These are phyloP conservation scores for Herpetomonas samuelpessoai DNA, from an alignment of 208 protist species.

Conservation along the genomic window DNA sequence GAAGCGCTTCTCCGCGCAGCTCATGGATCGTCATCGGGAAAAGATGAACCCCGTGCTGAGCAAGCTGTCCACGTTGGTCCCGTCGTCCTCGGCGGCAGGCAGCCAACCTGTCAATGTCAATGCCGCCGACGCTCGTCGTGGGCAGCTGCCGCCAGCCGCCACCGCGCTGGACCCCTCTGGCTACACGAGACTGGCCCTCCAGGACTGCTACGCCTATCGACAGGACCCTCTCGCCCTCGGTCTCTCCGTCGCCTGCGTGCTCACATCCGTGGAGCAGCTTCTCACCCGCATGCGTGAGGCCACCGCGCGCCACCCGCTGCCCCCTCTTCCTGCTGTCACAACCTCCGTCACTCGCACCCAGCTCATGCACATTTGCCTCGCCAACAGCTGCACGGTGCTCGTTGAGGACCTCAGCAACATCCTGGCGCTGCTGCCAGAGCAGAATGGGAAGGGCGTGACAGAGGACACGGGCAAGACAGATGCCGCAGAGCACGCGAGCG, in stretches of 20 bases:
- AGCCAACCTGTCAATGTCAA: slow-evolving; percentile 19
- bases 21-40: slow-evolving; percentile 70
- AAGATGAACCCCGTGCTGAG: slow-evolving; percentile 36
- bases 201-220: slow-evolving; percentile 61
- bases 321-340: slow-evolving; percentile 67
- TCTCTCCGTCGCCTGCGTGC: slow-evolving; percentile 45
- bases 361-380: slow-evolving; percentile 71
- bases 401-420: slow-evolving; percentile 46
- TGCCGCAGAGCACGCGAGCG: not conserved
- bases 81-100: slow-evolving; percentile 20
- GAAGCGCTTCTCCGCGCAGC: slow-evolving; percentile 46
- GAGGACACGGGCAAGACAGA: not conserved
- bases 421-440: slow-evolving; percentile 44
- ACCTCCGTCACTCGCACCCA: slow-evolving; percentile 45
- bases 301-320: slow-evolving; percentile 35
- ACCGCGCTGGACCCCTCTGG: slow-evolving; percentile 38
- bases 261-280: slow-evolving; percentile 40
- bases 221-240: slow-evolving; percentile 52
- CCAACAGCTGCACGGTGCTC: slow-evolving; percentile 63
- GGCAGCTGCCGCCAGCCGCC: slow-evolving; percentile 19
- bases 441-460: not conserved
- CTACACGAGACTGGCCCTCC: slow-evolving; percentile 46
- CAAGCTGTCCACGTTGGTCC: slow-evolving; percentile 32
- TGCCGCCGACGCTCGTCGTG: slow-evolving; percentile 13
- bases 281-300: slow-evolving; percentile 26